Percentiles rank a stretch among this genome's conserved stretches.
phyloP scores from a whole-genome alignment of 768 basidiomycete genomes.

The Serendipita sp. region DNA sequence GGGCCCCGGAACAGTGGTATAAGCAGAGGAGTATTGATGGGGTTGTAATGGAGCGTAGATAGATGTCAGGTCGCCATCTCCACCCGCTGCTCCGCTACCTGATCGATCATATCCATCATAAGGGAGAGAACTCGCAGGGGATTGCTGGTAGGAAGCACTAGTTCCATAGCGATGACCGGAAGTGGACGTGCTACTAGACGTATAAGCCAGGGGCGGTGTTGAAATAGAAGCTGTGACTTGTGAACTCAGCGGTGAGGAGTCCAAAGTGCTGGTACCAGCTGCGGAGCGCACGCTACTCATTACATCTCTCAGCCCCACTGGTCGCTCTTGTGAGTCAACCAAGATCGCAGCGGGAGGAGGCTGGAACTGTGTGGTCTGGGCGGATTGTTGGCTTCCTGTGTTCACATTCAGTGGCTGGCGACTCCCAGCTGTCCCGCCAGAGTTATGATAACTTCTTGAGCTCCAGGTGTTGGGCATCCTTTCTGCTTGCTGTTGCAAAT shows the following conservation, averaged over 20 bases:
- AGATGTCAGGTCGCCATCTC: conserved; percentile 28
- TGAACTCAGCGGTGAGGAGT: conserved; percentile 8
- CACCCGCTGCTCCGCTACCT: conserved; percentile 17
- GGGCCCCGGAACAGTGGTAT: conserved; percentile 19
- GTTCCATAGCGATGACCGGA: conserved; percentile 39
- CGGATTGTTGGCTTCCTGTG: conserved; percentile 22
- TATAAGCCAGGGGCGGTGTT: conserved; percentile 61
- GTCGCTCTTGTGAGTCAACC: conserved; percentile 50
- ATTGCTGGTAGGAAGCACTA: neutral
- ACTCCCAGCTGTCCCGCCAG: neutral
- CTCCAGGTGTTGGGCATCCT: conserved; percentile 17
- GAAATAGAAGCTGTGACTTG: conserved; percentile 7
- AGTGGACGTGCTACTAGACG: conserved; percentile 25
- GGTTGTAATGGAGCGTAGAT: conserved; percentile 74
- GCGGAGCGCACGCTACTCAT: conserved; percentile 62
- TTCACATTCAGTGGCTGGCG: neutral
- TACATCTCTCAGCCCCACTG: conserved; percentile 32
- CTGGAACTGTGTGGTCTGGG: conserved; percentile 49
- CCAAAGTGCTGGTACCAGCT: conserved; percentile 22
- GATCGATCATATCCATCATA: conserved; percentile 10
- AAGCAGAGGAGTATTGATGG: conserved; percentile 49
- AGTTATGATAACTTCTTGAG: conserved; percentile 18
- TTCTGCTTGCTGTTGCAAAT: conserved; percentile 78
- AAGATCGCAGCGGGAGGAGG: conserved; percentile 37
- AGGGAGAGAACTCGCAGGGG: conserved; percentile 33